These are phyloP conservation scores for Boletus semigastroideus DNA, from an alignment of 1,284 basidiomycete genomes.

Conservation along the genomic window DNA sequence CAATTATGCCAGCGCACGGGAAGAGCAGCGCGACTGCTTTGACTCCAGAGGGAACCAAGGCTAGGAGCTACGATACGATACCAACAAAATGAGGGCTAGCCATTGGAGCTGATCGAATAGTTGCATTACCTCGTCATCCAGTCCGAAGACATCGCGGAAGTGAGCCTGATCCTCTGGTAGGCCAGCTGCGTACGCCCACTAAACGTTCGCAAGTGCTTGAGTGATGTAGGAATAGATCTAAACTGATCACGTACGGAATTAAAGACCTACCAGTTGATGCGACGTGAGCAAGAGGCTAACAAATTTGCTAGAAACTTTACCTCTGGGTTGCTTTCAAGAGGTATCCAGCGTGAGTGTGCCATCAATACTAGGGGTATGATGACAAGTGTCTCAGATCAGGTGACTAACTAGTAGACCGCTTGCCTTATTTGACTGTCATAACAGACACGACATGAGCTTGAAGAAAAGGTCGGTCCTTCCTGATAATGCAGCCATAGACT, in stretches of 20 bases:
- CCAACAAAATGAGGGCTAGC: not conserved
- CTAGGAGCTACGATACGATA: slow-evolving; percentile 55
- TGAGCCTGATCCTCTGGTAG: slow-evolving; percentile 55
- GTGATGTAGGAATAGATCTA: not conserved
- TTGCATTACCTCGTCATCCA: slow-evolving; percentile 67
- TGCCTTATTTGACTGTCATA: not conserved
- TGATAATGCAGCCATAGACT: not conserved
- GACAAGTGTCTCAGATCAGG: not conserved
- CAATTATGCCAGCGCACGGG: slow-evolving; percentile 59
- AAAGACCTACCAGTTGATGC: slow-evolving; percentile 42
- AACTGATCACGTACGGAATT: slow-evolving; percentile 41
- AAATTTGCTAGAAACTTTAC: slow-evolving; percentile 36
- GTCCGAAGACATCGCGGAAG: slow-evolving; percentile 81
- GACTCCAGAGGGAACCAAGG: slow-evolving; percentile 66
- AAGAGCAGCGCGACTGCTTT: slow-evolving; percentile 84
- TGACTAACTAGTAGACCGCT: not conserved
- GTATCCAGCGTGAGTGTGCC: slow-evolving; percentile 55
- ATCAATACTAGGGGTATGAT: slow-evolving; percentile 17
- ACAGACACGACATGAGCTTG: slow-evolving; percentile 28
- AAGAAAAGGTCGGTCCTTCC: slow-evolving; percentile 30
- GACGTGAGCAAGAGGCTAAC: slow-evolving; percentile 7
- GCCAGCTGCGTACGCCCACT: slow-evolving; percentile 82
- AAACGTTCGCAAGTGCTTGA: not conserved
- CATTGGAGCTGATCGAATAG: not conserved
- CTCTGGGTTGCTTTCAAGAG: slow-evolving; percentile 76